Base-by-base conservation (phyloP, 2,329 filamentous ascomycete species). In the Arthrobotrys sphaeroides region DNA sequence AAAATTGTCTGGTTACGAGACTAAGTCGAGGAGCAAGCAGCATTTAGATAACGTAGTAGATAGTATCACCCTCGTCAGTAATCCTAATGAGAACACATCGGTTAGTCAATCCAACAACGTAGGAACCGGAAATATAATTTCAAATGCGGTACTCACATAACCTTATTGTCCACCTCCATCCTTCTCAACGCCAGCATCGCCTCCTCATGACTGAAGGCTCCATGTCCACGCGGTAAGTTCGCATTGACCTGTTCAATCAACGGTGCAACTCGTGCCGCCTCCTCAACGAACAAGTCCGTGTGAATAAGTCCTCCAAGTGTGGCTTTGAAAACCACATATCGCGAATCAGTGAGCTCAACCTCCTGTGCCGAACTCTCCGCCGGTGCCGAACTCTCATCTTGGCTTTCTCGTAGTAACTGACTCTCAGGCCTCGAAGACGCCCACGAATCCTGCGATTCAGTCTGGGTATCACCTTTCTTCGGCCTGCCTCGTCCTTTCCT, bases 231-330 rank as follows among this genome's bases (percentile, higher is more conserved):
- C 12, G 87, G 86, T 51, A 97, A 79, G 79, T 89, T 88, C 2
- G 84, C 84, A 82, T 99, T 99, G 59, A 99, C 91, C 6, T 91
- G 91, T 2, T 86, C 86, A 16, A 97, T 86, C 31, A 99, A 86
- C 24, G 88, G 88, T 77, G 89, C 88, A 1, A 97, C 87, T 75
- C 90, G 87, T 12, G 93, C 93, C 16, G 90, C 89, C 80, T 98
- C 95, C 76, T 96, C 92, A 31, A 90, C 88, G 81, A 99, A 99
- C n/a, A 99, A 83, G 10, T 88, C 86, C 0, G 91, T 90, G 79
- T 90, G 90, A 80, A 97, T 90, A 64, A 99, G 85, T 79, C 92
- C 91, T 22, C 95, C 95, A 2, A 99, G 86, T 1, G 91, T 88
- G 9, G 88, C 88, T 65, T 92, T 89, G 89, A 99, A 99, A 0